Conservation (phyloP, 2,329 filamentous ascomycete genomes). For the Xylariaceae sp. region DNA sequence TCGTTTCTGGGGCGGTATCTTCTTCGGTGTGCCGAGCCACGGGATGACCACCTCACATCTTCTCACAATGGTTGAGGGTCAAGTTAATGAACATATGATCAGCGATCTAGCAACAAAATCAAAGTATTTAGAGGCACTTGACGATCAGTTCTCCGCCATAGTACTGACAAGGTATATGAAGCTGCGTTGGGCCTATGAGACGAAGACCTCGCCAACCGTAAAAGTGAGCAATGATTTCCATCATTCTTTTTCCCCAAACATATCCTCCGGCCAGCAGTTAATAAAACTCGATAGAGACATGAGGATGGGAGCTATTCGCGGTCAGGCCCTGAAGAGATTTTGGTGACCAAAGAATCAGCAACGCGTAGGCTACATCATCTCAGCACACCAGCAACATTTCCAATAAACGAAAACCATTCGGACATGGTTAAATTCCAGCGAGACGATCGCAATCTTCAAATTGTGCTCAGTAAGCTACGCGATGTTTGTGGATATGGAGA, state of each 20-base stretch:
- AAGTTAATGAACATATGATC: slow-evolving; percentile 6
- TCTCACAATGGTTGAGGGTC: slow-evolving; percentile 2
- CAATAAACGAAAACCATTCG: slow-evolving; percentile 14
- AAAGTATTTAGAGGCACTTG: slow-evolving; percentile 6
- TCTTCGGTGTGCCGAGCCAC: slow-evolving; percentile 15
- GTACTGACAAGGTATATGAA: not conserved
- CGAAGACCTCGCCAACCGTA: slow-evolving; percentile 10
- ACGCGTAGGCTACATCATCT: no score
- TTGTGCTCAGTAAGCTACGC: no score
- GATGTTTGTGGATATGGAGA: no score
- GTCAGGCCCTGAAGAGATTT: no score
- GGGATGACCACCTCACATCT: slow-evolving; percentile 11
- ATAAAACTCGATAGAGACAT: no score
- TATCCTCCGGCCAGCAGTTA: no score
- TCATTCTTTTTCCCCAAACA: no score
- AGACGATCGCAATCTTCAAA: no score
- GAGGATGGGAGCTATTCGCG: no score
- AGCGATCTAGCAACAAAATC: slow-evolving; percentile 9
- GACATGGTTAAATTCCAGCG: slow-evolving; percentile 16
- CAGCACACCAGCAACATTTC: slow-evolving; percentile 10
- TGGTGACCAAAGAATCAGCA: no score
- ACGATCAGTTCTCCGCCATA: not conserved
- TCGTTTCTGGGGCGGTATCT: no score
- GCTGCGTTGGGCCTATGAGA: slow-evolving; percentile 16
- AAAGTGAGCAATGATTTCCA: no score